phyloP scores from a whole-genome alignment of 148 eudicot species.

The Euryodendron excelsum region DNA sequence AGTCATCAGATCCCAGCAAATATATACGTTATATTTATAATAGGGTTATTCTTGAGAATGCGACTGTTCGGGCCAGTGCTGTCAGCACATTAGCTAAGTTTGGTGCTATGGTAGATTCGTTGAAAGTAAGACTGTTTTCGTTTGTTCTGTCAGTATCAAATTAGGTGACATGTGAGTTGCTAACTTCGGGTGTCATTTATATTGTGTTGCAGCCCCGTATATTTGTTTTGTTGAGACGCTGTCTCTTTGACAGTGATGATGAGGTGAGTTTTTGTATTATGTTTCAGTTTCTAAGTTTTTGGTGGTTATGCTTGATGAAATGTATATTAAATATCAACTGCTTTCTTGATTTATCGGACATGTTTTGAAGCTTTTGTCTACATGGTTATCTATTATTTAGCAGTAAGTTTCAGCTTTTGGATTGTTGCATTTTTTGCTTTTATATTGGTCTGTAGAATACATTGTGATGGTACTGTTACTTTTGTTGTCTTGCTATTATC shows the following conservation, averaged over 20 bases:
- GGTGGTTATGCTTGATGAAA: too few species aligned
- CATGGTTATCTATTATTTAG: neutral
- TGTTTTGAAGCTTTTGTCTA: neutral
- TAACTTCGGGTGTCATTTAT: constrained; percentile 1
- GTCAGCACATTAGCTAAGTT: constrained; percentile 98
- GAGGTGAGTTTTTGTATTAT: constrained; percentile 57
- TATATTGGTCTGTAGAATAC: neutral
- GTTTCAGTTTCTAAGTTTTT: neutral
- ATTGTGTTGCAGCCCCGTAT: constrained; percentile 80
- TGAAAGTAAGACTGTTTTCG: constrained; percentile 59
- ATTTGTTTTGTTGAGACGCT: constrained; percentile 79
- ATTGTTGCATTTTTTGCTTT: neutral
- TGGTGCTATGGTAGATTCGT: constrained; percentile 80
- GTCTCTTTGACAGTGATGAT: constrained; percentile 96
- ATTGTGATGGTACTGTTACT: neutral
- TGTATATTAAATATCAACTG: too few species aligned
- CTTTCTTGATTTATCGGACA: too few species aligned
- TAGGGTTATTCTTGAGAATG: constrained; percentile 95
- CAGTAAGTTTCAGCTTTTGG: too few species aligned
- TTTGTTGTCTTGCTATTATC: neutral
- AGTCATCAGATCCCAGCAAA: constrained; percentile 94
- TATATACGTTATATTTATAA: constrained; percentile 90
- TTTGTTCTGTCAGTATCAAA: neutral
- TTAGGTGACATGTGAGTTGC: neutral
- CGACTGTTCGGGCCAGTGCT: constrained; percentile 96